A percentile compares a stretch with the other conserved stretches of the same genome.
These are phyloP conservation scores for Scenedesmus sp. DNA, from an alignment of 163 green algal genomes.

Conservation along the genomic window DNA sequence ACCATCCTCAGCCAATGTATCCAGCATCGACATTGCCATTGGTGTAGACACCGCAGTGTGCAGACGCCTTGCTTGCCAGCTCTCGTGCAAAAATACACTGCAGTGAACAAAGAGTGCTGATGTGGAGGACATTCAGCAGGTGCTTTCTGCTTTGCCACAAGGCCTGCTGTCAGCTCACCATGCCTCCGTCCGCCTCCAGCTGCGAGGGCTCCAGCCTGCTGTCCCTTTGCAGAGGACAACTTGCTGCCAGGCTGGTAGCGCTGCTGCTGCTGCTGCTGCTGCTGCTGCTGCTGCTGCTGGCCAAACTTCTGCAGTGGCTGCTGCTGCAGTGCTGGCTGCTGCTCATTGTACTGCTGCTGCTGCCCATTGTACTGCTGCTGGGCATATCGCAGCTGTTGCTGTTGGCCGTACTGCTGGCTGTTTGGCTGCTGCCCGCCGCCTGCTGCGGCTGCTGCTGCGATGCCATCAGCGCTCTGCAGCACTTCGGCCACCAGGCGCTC, in stretches of 20 bases:
- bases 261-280: slow-evolving; percentile 20
- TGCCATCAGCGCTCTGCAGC: slow-evolving; percentile 60
- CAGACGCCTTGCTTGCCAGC: not conserved
- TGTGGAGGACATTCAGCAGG: not conserved
- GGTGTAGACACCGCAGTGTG: too few species aligned
- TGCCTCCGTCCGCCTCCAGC: not conserved
- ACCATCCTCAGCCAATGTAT: too few species aligned
- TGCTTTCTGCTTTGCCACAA: not conserved
- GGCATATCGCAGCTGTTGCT: not conserved
- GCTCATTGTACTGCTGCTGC: slow-evolving; percentile 28
- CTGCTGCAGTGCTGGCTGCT: not conserved
- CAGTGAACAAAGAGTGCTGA: not conserved
- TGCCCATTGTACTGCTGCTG: not conserved
- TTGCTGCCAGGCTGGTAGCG: not conserved
- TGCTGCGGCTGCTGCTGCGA: slow-evolving; percentile 31
- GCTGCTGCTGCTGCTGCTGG: slow-evolving; percentile 21
- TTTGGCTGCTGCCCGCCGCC: not conserved
- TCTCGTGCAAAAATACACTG: too few species aligned
- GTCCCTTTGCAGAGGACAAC: not conserved
- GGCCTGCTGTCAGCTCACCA: not conserved
- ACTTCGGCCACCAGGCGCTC: slow-evolving; percentile 72
- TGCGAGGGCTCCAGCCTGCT: not conserved
- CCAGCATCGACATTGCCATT: too few species aligned
- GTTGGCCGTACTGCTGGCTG: not conserved
- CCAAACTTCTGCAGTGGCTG: not conserved